These are phyloP conservation scores for Neodidymelliopsis sp. DNA, from an alignment of 2,329 filamentous ascomycete species.

Conservation along the genomic window DNA sequence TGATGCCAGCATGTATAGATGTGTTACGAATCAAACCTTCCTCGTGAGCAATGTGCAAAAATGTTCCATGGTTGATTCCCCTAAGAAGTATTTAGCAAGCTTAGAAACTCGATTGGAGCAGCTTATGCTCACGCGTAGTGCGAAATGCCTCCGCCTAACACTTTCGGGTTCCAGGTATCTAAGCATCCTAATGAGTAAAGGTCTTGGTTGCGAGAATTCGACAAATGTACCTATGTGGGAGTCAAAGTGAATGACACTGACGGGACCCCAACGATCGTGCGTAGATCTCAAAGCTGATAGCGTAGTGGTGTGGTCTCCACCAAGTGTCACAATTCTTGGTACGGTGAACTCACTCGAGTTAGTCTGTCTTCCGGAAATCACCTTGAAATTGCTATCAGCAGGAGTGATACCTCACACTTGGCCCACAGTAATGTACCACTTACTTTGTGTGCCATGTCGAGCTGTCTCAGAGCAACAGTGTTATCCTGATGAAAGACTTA, in stretches of 20 bases:
- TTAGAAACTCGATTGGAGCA: not conserved
- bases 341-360: conserved; percentile 55
- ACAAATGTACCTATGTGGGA: conserved; percentile 57
- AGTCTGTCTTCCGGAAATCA: conserved; percentile 56
- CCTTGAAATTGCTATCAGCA: conserved; percentile 30
- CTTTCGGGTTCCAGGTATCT: conserved; percentile 65
- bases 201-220: not conserved
- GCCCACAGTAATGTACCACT: conserved; percentile 10
- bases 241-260: conserved; percentile 67
- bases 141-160: conserved; percentile 65
- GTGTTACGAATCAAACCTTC: conserved; percentile 66
- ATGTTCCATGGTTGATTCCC: conserved; percentile 68
- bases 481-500: conserved; percentile 53
- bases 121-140: conserved; percentile 62
- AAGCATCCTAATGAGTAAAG: not conserved
- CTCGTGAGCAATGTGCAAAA: conserved; percentile 68
- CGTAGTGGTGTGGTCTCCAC: conserved; percentile 65
- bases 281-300: conserved; percentile 61
- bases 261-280: conserved; percentile 59
- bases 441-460: conserved; percentile 61
- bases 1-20: conserved; percentile 68
- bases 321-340: conserved; percentile 62
- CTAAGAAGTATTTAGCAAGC: conserved; percentile 22
- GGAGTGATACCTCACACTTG: not conserved
- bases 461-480: conserved; percentile 62